These are phyloP conservation scores for Pythium dissimile DNA, from an alignment of 352 stramenopile genomes.

Conservation along the genomic window DNA sequence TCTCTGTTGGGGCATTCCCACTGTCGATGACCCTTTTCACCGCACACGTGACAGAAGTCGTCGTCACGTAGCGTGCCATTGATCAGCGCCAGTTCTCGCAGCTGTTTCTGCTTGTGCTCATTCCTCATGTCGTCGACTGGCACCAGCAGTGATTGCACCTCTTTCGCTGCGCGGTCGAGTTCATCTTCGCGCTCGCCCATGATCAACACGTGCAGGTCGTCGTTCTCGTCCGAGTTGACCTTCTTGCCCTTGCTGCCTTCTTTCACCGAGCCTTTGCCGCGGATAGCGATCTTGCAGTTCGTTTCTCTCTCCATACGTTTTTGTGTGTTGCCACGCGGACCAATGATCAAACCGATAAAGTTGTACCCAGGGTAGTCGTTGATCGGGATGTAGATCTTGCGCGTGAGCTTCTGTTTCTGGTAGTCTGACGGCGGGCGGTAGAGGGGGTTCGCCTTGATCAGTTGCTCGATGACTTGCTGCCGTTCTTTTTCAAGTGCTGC, in stretches of 20 bases:
- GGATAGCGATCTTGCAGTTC: slow-evolving; percentile 98
- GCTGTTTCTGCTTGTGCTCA: slow-evolving; percentile 98
- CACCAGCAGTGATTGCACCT: slow-evolving; percentile 90
- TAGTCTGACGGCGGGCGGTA: slow-evolving; percentile 86
- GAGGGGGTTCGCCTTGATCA: slow-evolving; percentile 94
- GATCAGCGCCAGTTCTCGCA: slow-evolving; percentile 97
- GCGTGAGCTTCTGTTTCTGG: slow-evolving; percentile 89
- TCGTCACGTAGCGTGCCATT: slow-evolving; percentile 98
- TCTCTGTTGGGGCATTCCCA: slow-evolving; percentile 95
- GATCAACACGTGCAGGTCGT: slow-evolving; percentile 96
- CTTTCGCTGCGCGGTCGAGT: slow-evolving; percentile 79
- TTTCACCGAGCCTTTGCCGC: slow-evolving; percentile 95
- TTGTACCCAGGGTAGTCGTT: slow-evolving; percentile 99
- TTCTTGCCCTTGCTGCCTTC: slow-evolving; percentile 95
- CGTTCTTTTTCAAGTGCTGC: slow-evolving; percentile 88
- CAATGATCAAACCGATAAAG: slow-evolving; percentile 99
- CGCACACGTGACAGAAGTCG: slow-evolving; percentile 97
- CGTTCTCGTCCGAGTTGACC: slow-evolving; percentile 92
- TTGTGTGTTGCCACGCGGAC: slow-evolving; percentile 97
- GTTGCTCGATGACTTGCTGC: slow-evolving; percentile 92
- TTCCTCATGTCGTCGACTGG: slow-evolving; percentile 91
- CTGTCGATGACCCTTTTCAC: slow-evolving; percentile 96
- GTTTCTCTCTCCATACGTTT: slow-evolving; percentile 99
- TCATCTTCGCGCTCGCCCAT: slow-evolving; percentile 88
- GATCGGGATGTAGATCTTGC: slow-evolving; percentile 97